Evolutionary conservation across 345 rosid species (phyloP), one percentile per base, ranked within the genome.

Genomic region (Fremontodendron californicum): DNA sequence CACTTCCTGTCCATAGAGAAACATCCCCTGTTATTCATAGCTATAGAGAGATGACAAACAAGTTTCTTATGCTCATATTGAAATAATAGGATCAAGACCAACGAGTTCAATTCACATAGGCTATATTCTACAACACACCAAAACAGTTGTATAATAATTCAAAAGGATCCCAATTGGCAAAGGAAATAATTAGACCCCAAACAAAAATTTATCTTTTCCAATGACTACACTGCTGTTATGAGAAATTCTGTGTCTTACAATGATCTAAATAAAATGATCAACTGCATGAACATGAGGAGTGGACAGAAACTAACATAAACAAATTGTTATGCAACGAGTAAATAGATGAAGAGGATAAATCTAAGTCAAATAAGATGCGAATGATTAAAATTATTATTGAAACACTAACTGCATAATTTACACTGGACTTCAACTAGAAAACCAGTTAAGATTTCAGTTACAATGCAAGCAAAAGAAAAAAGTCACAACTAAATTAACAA

Each of bases 331-430:
- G 52, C 61, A 31, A 18, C 1, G 1, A 27, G 42, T 27, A 74
- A 29, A 45, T 9, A 25, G 51, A 25, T 21, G 13, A 23, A 43
- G 23, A 61, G 45, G 35, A 21, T 37, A 31, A 33, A 51, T 13
- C 16, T 13, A 0, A n/a, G n/a, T 13, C 4, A 23, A 37, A 15
- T 19, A 5, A 51, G 31, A n/a, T 16, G 55, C 37, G 3, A 60
- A 58, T 60, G 42, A 46, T 43, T 75, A 29, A 74, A 43, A 61
- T 79, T 84, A 75, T 89, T 89, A 84, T 87, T 87, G 88, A 87
- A 85, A 84, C 78, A 78, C 89, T 87, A 86, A 82, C 86, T 86
- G 92, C 88, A 69, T 84, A 89, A 90, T 92, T 88, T 67, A 92
- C 94, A 92, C 68, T 78, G 85, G 86, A 82, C 77, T 83, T 87